Conservation (phyloP, 2,329 filamentous ascomycete species). For the Colletotrichum sp. region DNA sequence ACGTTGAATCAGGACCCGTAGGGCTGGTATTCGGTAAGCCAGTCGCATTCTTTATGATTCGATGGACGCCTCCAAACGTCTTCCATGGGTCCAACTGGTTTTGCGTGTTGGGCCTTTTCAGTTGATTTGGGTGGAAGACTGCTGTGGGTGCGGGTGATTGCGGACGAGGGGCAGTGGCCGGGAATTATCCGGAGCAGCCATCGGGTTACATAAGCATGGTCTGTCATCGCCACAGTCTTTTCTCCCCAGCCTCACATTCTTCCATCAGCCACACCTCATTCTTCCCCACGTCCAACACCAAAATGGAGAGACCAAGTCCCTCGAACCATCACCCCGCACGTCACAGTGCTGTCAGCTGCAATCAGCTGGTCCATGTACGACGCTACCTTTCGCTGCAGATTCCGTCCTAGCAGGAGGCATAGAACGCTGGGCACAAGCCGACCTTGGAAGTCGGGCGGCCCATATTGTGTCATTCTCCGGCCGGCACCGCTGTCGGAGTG, state of each 20-base stretch:
- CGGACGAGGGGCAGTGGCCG: not conserved
- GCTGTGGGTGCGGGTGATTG: not conserved
- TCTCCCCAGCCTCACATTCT: not conserved
- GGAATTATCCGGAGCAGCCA: not conserved
- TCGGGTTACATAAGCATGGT: rapidly evolving
- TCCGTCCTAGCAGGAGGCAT: not conserved
- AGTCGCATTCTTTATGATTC: not conserved
- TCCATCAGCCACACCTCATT: not conserved
- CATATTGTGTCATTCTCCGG: not conserved
- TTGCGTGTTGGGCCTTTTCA: not conserved
- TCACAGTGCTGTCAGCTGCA: not conserved
- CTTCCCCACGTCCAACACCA: not conserved
- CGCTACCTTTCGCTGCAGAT: not conserved
- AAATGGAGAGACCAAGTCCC: not conserved
- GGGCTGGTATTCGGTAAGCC: not conserved
- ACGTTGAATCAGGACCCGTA: not conserved
- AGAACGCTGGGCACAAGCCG: not conserved
- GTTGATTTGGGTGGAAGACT: not conserved
- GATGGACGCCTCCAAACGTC: not conserved
- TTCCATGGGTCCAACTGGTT: not conserved
- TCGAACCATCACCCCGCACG: not conserved
- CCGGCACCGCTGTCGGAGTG: slow-evolving; percentile 18
- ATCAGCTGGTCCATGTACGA: not conserved
- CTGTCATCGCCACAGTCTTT: not conserved
- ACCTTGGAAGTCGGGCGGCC: not conserved